Conservation (phyloP, 306 rosid species). For the Cucurbita maxima region DNA sequence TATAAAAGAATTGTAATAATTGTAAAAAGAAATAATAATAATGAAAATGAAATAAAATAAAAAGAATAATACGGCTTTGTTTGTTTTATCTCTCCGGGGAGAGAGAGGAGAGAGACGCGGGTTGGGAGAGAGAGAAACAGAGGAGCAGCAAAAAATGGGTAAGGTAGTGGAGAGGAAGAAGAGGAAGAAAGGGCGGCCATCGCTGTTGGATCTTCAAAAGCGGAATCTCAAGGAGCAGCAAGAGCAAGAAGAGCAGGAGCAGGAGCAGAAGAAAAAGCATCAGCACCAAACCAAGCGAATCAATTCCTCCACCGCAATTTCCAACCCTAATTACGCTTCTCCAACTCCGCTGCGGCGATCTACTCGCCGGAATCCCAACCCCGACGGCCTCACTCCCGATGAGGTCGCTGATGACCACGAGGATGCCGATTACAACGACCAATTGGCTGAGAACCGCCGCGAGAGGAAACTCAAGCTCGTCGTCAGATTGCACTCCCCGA, state of each 20-base stretch:
- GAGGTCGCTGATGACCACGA: constrained; percentile 11
- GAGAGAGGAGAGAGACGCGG: constrained; percentile 21
- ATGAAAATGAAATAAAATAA: constrained; percentile 6
- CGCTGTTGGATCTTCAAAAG: constrained; percentile 59
- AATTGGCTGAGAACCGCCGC: constrained; percentile 25
- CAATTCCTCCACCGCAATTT: constrained; percentile 16
- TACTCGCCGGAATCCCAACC: constrained; percentile 49
- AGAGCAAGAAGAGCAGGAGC: constrained; percentile 6
- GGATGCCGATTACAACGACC: constrained; percentile 8
- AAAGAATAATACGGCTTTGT: constrained; percentile 17
- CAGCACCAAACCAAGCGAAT: constrained; percentile 7
- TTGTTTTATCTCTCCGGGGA: constrained; percentile 28
- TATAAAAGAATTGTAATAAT: neutral
- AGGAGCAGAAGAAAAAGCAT: constrained; percentile 6
- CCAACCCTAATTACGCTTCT: constrained; percentile 27
- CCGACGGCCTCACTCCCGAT: constrained; percentile 10
- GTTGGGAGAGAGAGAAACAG: constrained; percentile 9
- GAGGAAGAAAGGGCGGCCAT: constrained; percentile 74
- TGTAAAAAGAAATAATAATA: neutral
- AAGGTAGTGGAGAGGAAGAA: constrained; percentile 57
- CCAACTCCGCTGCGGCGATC: constrained; percentile 39
- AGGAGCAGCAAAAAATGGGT: constrained; percentile 32
- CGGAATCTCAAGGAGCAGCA: constrained; percentile 41
- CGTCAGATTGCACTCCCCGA: constrained; percentile 30
- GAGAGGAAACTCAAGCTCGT: constrained; percentile 55